Evolutionary conservation across 768 basidiomycete genomes (phyloP).

Genomic region (Fistulinella prunicolor): DNA sequence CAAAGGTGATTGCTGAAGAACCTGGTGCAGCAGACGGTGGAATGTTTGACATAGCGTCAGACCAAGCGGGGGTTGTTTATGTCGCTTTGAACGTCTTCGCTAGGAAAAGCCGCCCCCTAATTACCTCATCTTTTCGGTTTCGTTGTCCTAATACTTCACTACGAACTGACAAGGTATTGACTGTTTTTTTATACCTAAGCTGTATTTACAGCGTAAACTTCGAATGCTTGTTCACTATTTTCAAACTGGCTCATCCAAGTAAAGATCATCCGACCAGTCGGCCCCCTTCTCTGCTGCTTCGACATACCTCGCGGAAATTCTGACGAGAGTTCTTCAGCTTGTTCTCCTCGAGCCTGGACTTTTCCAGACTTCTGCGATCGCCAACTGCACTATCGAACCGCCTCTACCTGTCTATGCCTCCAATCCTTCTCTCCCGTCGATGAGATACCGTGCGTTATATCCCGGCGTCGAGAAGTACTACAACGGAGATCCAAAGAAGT

Average conservation of each 20-base stretch:
- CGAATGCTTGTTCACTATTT: too few relatives aligned
- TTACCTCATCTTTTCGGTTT: too few relatives aligned
- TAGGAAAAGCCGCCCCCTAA: too few relatives aligned
- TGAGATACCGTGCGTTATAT: conserved; percentile 20
- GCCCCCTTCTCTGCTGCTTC: conserved; percentile 20
- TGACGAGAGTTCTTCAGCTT: conserved; percentile 8
- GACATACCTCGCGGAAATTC: conserved; percentile 6
- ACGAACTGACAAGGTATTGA: too few relatives aligned
- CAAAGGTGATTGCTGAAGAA: conserved; percentile 61
- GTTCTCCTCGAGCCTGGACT: conserved; percentile 17
- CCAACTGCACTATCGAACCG: conserved; percentile 13
- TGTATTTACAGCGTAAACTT: too few relatives aligned
- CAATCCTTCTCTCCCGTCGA: conserved; percentile 25
- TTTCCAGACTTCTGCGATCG: conserved; percentile 20
- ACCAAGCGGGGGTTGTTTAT: too few relatives aligned
- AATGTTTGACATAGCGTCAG: conserved; percentile 27
- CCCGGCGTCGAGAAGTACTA: conserved; percentile 18
- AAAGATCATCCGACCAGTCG: conserved; percentile 26
- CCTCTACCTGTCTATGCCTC: conserved; percentile 19
- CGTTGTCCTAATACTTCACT: too few relatives aligned
- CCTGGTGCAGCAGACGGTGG: conserved; percentile 50
- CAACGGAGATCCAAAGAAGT: conserved; percentile 24
- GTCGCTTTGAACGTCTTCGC: too few relatives aligned
- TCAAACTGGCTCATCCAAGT: conserved; percentile 15
- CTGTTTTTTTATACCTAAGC: too few relatives aligned